A percentile compares a stretch with the other conserved stretches of the same genome.
Evolutionary conservation across 108 stramenopile species (phyloP).

Genomic region (Aurantiochytrium sp.): DNA sequence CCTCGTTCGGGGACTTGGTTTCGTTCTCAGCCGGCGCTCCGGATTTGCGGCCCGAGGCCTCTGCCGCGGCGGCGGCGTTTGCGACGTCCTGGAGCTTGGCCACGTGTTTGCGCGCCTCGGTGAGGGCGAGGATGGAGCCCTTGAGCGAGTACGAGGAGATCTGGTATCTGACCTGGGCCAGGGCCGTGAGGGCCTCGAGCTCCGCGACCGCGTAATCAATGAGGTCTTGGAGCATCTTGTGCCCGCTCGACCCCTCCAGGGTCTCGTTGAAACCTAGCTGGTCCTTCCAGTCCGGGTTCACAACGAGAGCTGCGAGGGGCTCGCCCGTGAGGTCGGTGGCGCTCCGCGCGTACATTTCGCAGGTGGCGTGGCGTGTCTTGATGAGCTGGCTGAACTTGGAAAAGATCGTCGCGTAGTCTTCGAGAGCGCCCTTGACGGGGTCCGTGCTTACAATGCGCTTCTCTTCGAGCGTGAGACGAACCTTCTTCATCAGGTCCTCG

Average conservation of each 20-base stretch:
- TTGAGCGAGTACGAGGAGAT: background rate
- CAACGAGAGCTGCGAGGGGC: background rate
- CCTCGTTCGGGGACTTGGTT: no score
- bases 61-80: background rate
- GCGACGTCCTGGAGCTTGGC: background rate
- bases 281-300: background rate
- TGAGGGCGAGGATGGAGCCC: background rate
- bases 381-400: background rate
- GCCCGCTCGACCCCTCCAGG: background rate
- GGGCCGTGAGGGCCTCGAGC: conserved; percentile 1
- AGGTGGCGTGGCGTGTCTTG: background rate
- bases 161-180: background rate
- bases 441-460: background rate
- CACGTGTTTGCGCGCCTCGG: background rate
- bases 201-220: background rate
- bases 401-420: background rate
- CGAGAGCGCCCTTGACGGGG: background rate
- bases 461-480: background rate
- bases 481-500: background rate
- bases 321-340: background rate
- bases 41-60: background rate
- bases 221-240: background rate
- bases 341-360: background rate
- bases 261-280: background rate
- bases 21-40: background rate